These are phyloP conservation scores for Aspergillus ostianus DNA, from an alignment of 495 filamentous ascomycete species.

Conservation along the genomic window DNA sequence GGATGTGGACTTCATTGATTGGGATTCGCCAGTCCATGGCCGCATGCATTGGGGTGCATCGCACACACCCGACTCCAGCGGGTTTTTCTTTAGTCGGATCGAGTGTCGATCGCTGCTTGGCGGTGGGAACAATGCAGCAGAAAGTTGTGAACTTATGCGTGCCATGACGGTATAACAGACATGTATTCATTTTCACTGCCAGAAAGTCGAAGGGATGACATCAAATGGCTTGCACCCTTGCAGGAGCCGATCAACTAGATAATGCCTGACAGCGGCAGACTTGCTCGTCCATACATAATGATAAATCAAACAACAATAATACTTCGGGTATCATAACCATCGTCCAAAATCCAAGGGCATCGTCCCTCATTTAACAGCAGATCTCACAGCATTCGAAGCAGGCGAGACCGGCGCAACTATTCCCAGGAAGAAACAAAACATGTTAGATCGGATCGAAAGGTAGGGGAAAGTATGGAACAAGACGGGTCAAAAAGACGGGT, in stretches of 20 bases:
- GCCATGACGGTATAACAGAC: neutral
- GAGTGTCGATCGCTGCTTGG: neutral
- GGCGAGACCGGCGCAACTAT: conserved; percentile 42
- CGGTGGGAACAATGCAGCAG: neutral
- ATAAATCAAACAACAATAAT: neutral
- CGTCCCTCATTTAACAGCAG: conserved; percentile 35
- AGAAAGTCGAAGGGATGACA: neutral
- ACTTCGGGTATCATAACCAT: neutral
- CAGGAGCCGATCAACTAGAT: neutral
- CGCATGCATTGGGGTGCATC: too few relatives aligned
- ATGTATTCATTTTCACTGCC: neutral
- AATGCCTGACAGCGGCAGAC: neutral
- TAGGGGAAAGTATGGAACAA: too few relatives aligned
- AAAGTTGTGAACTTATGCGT: neutral
- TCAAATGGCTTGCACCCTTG: too few relatives aligned
- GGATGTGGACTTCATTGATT: neutral
- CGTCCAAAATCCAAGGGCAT: neutral
- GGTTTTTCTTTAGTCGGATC: neutral
- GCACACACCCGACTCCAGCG: neutral
- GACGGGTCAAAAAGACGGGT: neutral
- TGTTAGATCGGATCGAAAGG: neutral
- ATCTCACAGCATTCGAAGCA: conserved; percentile 48
- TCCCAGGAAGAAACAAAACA: neutral
- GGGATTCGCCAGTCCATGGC: neutral
- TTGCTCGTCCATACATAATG: neutral